Percentiles rank a stretch among this genome's conserved stretches.
Conservation (phyloP, 2,329 filamentous ascomycete genomes). For the Aspergillus versicolor region DNA sequence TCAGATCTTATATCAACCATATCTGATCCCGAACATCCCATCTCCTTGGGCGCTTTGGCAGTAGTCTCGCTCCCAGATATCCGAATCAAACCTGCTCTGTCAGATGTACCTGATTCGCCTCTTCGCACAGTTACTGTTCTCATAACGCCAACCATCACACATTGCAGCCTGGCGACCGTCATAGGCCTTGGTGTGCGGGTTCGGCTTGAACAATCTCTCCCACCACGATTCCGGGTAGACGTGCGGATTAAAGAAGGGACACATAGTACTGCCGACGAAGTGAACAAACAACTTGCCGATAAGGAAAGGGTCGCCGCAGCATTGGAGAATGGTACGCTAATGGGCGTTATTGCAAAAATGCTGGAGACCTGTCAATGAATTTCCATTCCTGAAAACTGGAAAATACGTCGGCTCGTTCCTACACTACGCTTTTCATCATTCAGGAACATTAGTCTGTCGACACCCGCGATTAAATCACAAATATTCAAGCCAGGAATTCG, state of each 20-base stretch:
- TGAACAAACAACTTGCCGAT: slow-evolving; percentile 94
- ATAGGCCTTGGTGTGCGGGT: slow-evolving; percentile 93
- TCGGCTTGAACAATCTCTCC: slow-evolving; percentile 83
- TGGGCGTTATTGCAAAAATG: slow-evolving; percentile 90
- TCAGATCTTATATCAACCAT: slow-evolving; percentile 91
- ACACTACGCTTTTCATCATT: not conserved
- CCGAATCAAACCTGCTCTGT: slow-evolving; percentile 68
- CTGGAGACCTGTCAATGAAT: slow-evolving; percentile 72
- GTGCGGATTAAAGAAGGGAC: slow-evolving; percentile 93
- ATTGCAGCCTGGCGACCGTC: slow-evolving; percentile 94
- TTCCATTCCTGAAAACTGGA: not conserved
- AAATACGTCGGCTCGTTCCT: not conserved
- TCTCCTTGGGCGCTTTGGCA: slow-evolving; percentile 87
- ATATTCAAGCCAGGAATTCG: slow-evolving; percentile 10
- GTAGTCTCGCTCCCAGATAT: slow-evolving; percentile 98
- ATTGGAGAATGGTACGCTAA: slow-evolving; percentile 87
- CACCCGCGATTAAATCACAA: slow-evolving; percentile 18
- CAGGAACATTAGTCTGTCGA: not conserved
- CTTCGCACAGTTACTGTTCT: slow-evolving; percentile 78
- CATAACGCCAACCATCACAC: slow-evolving; percentile 93
- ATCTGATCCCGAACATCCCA: slow-evolving; percentile 92
- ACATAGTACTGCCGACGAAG: slow-evolving; percentile 91
- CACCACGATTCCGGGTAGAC: slow-evolving; percentile 87
- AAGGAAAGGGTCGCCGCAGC: slow-evolving; percentile 96
- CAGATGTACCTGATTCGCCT: slow-evolving; percentile 55